Base-by-base conservation (phyloP, 176 grass and related monocot species). In the Cocos nucifera region DNA sequence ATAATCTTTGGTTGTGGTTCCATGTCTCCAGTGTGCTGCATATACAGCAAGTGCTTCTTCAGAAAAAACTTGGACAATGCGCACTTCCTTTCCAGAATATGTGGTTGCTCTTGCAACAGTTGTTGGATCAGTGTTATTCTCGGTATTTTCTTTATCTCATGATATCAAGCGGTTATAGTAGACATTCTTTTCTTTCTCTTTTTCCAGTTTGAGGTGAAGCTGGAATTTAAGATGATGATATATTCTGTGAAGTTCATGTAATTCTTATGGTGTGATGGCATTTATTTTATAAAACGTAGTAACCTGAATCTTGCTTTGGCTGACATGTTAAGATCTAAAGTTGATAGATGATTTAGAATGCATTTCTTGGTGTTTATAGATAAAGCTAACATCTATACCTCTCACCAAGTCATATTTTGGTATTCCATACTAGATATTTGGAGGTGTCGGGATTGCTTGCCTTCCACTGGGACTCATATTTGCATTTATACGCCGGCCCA, bases 371-470 rank as follows among this genome's bases (percentile, higher is more conserved):
- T 49, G 25, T 55, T 76, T 62, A 39, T 35, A 35, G 52, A 50
- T 54, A 7, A 48, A 6, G 14, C 8, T 44, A 44, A 44, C 35
- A 14, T 12, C 10, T 44, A 44, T 44, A 44, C 10, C 35, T 44
- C 35, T 44, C 35, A 44, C 10, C 35, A 12, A 44, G 35, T 44
- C 35, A 3, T 44, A 3, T 44, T 44, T 44, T 44, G 8, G 35
- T 44, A 12, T 44, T 44, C 9, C 35, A 44, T 78, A 20, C 55
- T 68, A 98, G 93, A 92, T 98, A 81, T 98, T 98, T 83, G 93
- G 93, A 79, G 93, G 93, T 67, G 84, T 98, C 0, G 93, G 93
- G 16, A 98, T 98, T 82, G 93, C 93, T 70, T 98, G 81, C 67
- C 79, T 98, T 69, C 93, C 93, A 50, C 71, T 98, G 82, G 59